Percentiles rank a stretch among this genome's conserved stretches.
Evolutionary conservation across 2,329 filamentous ascomycete genomes (phyloP).

Genomic region (Diaporthe helianthi): DNA sequence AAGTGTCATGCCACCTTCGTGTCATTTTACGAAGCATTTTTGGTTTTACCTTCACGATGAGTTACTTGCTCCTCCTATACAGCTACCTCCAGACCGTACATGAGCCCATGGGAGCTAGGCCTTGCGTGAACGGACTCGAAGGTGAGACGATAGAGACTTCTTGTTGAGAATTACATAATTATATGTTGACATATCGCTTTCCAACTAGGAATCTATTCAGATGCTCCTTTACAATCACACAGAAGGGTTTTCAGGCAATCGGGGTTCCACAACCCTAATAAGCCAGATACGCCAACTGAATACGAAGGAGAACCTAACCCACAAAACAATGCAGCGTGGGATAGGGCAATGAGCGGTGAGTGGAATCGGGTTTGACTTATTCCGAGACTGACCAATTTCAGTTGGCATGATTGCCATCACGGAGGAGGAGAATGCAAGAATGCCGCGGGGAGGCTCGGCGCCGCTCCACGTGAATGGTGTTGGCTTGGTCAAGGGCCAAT

Average conservation of each 20-base stretch:
- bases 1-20: no score
- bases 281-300: neutral
- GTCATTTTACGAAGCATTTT: no score
- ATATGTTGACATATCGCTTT: no score
- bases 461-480: neutral
- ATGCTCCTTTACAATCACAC: neutral
- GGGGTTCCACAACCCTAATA: neutral
- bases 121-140: neutral
- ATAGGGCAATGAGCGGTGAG: neutral
- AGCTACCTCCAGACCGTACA: neutral
- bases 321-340: slow-evolving; percentile 1
- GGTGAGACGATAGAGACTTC: no score
- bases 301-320: neutral
- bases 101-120: neutral
- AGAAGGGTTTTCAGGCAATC: neutral
- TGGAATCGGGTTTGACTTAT: neutral
- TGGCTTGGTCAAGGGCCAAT: neutral
- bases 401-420: neutral
- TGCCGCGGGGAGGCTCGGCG: neutral
- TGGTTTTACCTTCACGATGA: neutral
- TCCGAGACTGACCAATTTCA: neutral
- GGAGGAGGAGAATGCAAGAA: slow-evolving; percentile 3
- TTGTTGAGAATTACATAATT: no score
- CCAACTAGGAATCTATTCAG: neutral
- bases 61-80: neutral